Evolutionary conservation across 371 early-diverging fungal genomes (phyloP), one percentile per base, ranked within the genome.

Genomic region (Lichtheimia hyalospora): DNA sequence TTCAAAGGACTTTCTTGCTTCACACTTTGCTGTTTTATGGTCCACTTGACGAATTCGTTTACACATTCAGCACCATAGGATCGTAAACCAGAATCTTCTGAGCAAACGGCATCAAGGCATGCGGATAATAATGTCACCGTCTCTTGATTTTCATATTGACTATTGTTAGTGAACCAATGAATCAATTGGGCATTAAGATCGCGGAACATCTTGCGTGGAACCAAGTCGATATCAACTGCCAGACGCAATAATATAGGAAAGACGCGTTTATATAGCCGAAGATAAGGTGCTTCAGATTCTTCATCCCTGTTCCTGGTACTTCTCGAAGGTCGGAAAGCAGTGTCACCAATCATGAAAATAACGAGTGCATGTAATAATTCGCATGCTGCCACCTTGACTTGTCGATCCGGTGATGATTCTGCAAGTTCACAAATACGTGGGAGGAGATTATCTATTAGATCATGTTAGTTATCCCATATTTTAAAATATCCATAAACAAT

Each of bases 131-230:
- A 64, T 0, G 82, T 80, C 52, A 89, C 80, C 1, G 91, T 88
- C 66, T 92, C 93, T 24, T 87, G 84, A 42, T 88, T 89, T 63
- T 93, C 91, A 52, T 84, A 84, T 44, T 84, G 83, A 1, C 84
- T 79, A 70, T 85, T 88, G 40, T 85, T 87, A 6, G 93, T 90
- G 42, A 92, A 66, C 92, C 92, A 93, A 59, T 91, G 92, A 13
- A 92, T 90, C 14, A 90, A 59, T 64, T 92, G 92, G 0, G 81
- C 57, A 0, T 83, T 70, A 41, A 92, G 66, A 7, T 86, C 70
- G 0, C 82, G 72, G 60, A 84, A 91, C 59, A 93, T 75, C 0
- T 84, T 84, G 43, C 89, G 67, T 7, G 89, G 73, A 5, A 91
- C 83, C 54, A 73, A 81, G 58, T 93, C 93, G 12, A 87, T 67